These are phyloP conservation scores for Chrysoporthe puriensis DNA, from an alignment of 2,329 filamentous ascomycete species.

Conservation along the genomic window DNA sequence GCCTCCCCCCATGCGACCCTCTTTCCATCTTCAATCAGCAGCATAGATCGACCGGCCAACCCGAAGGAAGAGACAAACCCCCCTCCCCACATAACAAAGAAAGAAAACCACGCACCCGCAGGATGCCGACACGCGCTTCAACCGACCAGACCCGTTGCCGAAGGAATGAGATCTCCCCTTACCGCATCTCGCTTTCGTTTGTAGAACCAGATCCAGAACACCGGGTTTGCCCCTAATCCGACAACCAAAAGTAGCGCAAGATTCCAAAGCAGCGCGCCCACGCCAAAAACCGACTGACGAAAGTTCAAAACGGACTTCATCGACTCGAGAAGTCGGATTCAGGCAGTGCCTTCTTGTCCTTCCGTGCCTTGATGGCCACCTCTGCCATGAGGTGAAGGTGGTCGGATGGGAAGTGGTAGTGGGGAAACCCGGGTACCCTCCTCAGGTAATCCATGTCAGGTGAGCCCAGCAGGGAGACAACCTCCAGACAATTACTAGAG, in stretches of 20 bases:
- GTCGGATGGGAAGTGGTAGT: slow-evolving; percentile 92
- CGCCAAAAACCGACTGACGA: slow-evolving; percentile 17
- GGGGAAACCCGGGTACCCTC: slow-evolving; percentile 87
- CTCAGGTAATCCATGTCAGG: slow-evolving; percentile 85
- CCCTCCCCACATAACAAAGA: background rate
- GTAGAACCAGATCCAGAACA: slow-evolving; percentile 30
- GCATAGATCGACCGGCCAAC: slow-evolving; percentile 17
- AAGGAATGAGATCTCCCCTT: slow-evolving; percentile 21
- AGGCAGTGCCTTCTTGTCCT: slow-evolving; percentile 72
- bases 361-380: slow-evolving; percentile 85
- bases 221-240: slow-evolving; percentile 21
- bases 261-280: slow-evolving; percentile 22
- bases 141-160: slow-evolving; percentile 3
- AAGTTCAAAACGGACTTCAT: slow-evolving; percentile 26
- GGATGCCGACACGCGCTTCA: background rate
- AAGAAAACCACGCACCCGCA: slow-evolving; percentile 5
- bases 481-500: slow-evolving; percentile 84
- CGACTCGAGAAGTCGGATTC: slow-evolving; percentile 59
- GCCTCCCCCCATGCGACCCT: slow-evolving; percentile 6
- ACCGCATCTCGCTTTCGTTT: slow-evolving; percentile 23
- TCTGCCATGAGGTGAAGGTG: slow-evolving; percentile 89
- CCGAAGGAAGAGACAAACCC: background rate
- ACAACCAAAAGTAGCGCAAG: slow-evolving; percentile 29
- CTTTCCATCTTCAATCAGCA: slow-evolving; percentile 17
- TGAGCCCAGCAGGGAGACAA: slow-evolving; percentile 81